A percentile compares a stretch with the other conserved stretches of the same genome.
Evolutionary conservation across 768 basidiomycete genomes (phyloP).

Genomic region (Cyclocybe aegerita): DNA sequence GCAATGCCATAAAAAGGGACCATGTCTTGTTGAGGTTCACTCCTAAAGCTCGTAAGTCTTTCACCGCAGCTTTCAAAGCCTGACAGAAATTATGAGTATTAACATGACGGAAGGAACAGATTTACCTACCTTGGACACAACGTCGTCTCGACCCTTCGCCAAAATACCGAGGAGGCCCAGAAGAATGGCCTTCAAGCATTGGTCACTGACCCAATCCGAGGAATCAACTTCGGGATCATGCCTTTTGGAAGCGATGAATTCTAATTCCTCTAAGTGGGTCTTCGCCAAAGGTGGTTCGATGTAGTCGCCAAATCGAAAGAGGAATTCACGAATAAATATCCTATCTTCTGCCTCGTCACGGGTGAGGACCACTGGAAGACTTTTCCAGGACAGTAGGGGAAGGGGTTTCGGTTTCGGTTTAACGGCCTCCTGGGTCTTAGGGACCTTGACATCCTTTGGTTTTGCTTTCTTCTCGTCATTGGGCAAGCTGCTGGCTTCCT

Average conservation of each 20-base stretch:
- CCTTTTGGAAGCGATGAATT: slow-evolving; percentile 40
- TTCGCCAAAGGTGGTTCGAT: slow-evolving; percentile 44
- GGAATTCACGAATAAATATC: slow-evolving; percentile 74
- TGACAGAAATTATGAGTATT: slow-evolving; percentile 19
- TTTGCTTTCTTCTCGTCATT: slow-evolving; percentile 9
- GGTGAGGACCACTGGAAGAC: slow-evolving; percentile 41
- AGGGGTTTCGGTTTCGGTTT: slow-evolving; percentile 23
- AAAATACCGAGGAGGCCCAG: slow-evolving; percentile 59
- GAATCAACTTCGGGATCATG: slow-evolving; percentile 40
- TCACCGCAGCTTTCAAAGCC: slow-evolving; percentile 44
- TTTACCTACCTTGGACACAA: slow-evolving; percentile 33
- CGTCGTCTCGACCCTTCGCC: slow-evolving; percentile 38
- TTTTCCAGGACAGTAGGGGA: slow-evolving; percentile 55
- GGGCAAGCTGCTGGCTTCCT: slow-evolving; percentile 1
- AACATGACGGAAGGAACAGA: background rate
- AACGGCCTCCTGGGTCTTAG: background rate
- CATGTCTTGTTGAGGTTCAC: slow-evolving; percentile 65
- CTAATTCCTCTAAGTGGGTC: slow-evolving; percentile 61
- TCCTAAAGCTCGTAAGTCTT: slow-evolving; percentile 52
- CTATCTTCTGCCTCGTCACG: slow-evolving; percentile 55
- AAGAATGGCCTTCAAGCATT: slow-evolving; percentile 63
- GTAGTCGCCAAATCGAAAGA: slow-evolving; percentile 57
- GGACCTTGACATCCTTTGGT: slow-evolving; percentile 4
- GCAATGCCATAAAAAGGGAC: slow-evolving; percentile 50
- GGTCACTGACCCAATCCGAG: slow-evolving; percentile 63